Conservation (phyloP, 495 filamentous ascomycete species). For the Achaetomiella virescens region DNA sequence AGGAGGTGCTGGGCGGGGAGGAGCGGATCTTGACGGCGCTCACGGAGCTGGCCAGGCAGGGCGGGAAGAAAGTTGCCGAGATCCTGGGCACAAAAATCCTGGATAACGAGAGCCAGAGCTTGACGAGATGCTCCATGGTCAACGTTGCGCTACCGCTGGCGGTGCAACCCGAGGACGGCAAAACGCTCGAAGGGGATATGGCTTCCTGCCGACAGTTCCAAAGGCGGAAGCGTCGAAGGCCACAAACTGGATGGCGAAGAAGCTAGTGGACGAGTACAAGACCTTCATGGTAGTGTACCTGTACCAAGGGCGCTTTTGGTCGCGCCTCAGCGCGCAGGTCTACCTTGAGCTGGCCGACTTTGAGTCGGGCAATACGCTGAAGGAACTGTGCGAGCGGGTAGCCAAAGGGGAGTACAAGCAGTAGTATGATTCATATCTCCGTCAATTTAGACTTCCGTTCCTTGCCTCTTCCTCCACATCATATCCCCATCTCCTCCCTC, state of each 20-base stretch:
- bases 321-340: slow-evolving; percentile 68
- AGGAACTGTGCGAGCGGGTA: slow-evolving; percentile 56
- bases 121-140: slow-evolving; percentile 49
- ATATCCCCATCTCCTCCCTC: slow-evolving; percentile 13
- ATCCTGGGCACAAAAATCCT: slow-evolving; percentile 66
- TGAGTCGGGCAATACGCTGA: slow-evolving; percentile 55
- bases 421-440: neutral
- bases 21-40: slow-evolving; percentile 56
- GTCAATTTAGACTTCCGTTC: too few species aligned
- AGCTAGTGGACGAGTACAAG: slow-evolving; percentile 52
- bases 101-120: slow-evolving; percentile 46
- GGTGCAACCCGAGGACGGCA: slow-evolving; percentile 1
- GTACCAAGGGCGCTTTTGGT: slow-evolving; percentile 59
- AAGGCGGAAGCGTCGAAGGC: slow-evolving; percentile 33
- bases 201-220: slow-evolving; percentile 29
- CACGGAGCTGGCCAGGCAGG: slow-evolving; percentile 50
- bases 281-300: slow-evolving; percentile 63
- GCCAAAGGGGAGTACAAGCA: slow-evolving; percentile 46
- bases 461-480: neutral
- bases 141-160: slow-evolving; percentile 70
- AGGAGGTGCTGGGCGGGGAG: slow-evolving; percentile 68
- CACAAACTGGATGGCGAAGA: slow-evolving; percentile 51
- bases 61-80: slow-evolving; percentile 50
- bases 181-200: slow-evolving; percentile 23
- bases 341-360: slow-evolving; percentile 77